Percentiles rank a stretch among this genome's conserved stretches.
These are phyloP conservation scores for Hypoxylon subgilvum DNA, from an alignment of 495 filamentous ascomycete genomes.

Conservation along the genomic window DNA sequence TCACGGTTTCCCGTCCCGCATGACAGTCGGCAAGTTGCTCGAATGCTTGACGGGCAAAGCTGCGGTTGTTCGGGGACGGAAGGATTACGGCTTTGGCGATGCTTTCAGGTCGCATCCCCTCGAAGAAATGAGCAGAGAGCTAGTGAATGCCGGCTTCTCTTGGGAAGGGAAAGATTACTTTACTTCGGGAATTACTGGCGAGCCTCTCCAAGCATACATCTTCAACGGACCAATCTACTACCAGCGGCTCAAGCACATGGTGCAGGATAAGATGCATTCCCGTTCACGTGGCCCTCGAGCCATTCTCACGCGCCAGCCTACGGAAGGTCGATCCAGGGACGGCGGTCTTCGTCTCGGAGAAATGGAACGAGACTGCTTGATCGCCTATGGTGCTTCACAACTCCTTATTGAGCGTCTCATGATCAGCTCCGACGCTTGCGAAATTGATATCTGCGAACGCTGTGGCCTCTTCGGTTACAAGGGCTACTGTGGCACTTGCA, in stretches of 20 bases:
- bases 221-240: constrained; percentile 99
- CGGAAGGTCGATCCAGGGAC: constrained; percentile 89
- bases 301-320: constrained; percentile 92
- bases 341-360: constrained; percentile 94
- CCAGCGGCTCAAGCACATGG: constrained; percentile 99
- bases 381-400: constrained; percentile 93
- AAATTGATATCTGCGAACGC: constrained; percentile 88
- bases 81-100: constrained; percentile 81
- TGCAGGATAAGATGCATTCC: constrained; percentile 99
- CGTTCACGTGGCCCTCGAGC: constrained; percentile 87
- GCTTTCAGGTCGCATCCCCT: constrained; percentile 94
- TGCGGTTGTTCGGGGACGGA: constrained; percentile 77
- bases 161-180: constrained; percentile 97
- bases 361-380: constrained; percentile 98
- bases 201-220: constrained; percentile 91
- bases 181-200: constrained; percentile 92
- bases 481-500: constrained; percentile 90
- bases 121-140: constrained; percentile 82
- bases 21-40: constrained; percentile 98
- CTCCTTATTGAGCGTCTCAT: constrained; percentile 92
- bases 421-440: constrained; percentile 86
- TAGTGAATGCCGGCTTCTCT: constrained; percentile 87
- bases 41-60: constrained; percentile 96
- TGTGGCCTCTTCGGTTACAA: constrained; percentile 95
- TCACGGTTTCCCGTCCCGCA: constrained; percentile 98